Evolutionary conservation across 2,329 filamentous ascomycete genomes (phyloP), one percentile per base, ranked within the genome.

Genomic region (Phyllosticta paracitricarpa): DNA sequence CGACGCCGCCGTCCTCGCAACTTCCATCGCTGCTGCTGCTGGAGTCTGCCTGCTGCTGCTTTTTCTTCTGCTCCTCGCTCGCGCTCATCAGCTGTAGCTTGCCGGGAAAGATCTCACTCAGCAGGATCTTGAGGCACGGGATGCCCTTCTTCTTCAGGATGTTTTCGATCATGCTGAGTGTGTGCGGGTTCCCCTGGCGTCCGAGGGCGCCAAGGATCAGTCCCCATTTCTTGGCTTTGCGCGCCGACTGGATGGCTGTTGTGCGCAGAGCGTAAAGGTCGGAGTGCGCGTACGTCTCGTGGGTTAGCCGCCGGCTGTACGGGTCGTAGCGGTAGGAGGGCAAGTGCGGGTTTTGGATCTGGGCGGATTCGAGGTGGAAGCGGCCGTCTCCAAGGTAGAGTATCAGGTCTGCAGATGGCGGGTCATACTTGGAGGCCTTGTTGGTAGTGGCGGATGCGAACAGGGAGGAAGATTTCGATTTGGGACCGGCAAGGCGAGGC

Each of bases 281-380:
- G 25, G 89, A 84, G 73, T 99, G 94, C 52, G 89, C 89, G 74
- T 99, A 99, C 25, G 84, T 88, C 76, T 99, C 95, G 65, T 89
- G 87, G 1, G 93, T 97, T 28, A 99, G 83, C 62, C 89, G 91
- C 57, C 93, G 85, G 10, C 91, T 94, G 77, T 99, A 99, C 0
- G 95, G 94, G 71, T 99, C 94, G 74, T 99, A 99, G 65, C 94
- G 84, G 76, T 97, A 99, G 1, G 95, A 93, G 0, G 93, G 89
- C 40, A 97, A 84, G 4, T 80, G 77, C 0, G 95, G 94, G 75
- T 99, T 99, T 72, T 97, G 94, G 66, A 99, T 99, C 93, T 99
- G 99, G 70, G 95, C 93, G 69, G 90, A 95, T 76, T 99, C 94
- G 53, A 99, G 87, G 73, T 99, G 94, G 78, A 97, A 97, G 63